Evolutionary conservation across 331 rosid genomes (phyloP).

Genomic region (Malus hybrid): DNA sequence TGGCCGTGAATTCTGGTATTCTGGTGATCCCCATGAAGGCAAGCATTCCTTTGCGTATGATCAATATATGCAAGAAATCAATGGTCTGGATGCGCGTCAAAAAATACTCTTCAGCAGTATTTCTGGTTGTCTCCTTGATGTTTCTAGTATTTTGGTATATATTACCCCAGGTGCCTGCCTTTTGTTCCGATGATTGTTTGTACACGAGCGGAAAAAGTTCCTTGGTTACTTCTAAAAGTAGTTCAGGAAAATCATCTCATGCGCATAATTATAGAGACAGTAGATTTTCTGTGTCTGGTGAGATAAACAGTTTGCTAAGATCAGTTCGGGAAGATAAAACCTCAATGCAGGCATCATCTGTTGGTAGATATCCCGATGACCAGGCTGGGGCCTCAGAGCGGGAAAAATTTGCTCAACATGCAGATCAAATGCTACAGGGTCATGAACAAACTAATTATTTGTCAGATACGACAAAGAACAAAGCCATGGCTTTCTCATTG

Average conservation of each 20-base stretch:
- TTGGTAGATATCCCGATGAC: slow-evolving; percentile 21
- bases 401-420: slow-evolving; percentile 21
- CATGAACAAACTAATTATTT: slow-evolving; percentile 16
- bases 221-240: slow-evolving; percentile 22
- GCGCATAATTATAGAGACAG: slow-evolving; percentile 29
- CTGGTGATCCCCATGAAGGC: slow-evolving; percentile 78
- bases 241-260: slow-evolving; percentile 28
- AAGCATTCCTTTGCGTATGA: slow-evolving; percentile 58
- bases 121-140: slow-evolving; percentile 35
- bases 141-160: slow-evolving; percentile 39
- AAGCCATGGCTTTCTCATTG: slow-evolving; percentile 24
- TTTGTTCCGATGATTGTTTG: slow-evolving; percentile 34
- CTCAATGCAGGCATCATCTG: slow-evolving; percentile 21
- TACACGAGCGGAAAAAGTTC: slow-evolving; percentile 29
- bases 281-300: slow-evolving; percentile 32
- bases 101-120: slow-evolving; percentile 41
- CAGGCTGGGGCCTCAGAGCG: slow-evolving; percentile 23
- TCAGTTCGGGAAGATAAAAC: slow-evolving; percentile 17
- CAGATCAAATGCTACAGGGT: slow-evolving; percentile 22
- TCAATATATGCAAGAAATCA: slow-evolving; percentile 59
- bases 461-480: slow-evolving; percentile 33
- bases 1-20: slow-evolving; percentile 67
- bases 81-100: slow-evolving; percentile 60
- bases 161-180: slow-evolving; percentile 34
- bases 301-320: slow-evolving; percentile 29